Percentiles rank a stretch among this genome's conserved stretches.
Evolutionary conservation across 768 basidiomycete species (phyloP).

Genomic region (Trametes sanguinea): DNA sequence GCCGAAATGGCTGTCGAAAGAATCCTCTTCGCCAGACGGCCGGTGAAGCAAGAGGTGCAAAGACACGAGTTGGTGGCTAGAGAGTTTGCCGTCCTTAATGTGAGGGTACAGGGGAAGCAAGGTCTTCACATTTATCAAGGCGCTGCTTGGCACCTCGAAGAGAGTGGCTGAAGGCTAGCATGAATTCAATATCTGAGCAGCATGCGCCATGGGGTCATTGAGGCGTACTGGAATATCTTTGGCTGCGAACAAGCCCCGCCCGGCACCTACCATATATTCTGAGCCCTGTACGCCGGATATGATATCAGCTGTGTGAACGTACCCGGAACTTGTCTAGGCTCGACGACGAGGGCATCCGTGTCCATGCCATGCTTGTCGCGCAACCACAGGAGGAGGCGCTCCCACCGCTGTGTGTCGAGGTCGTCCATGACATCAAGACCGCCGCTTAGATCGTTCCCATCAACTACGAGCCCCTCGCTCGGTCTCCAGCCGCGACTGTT

Average conservation of each 20-base stretch:
- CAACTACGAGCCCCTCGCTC: slow-evolving; percentile 2
- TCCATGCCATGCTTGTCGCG: slow-evolving; percentile 30
- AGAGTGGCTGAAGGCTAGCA: slow-evolving; percentile 54
- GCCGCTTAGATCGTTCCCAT: slow-evolving; percentile 8
- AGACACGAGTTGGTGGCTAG: slow-evolving; percentile 75
- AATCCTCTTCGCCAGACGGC: slow-evolving; percentile 44
- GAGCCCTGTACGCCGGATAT: not conserved
- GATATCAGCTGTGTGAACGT: slow-evolving; percentile 8
- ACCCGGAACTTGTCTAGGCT: slow-evolving; percentile 57
- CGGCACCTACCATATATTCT: slow-evolving; percentile 47
- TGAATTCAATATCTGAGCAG: slow-evolving; percentile 19
- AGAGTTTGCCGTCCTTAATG: slow-evolving; percentile 36
- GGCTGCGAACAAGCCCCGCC: slow-evolving; percentile 68
- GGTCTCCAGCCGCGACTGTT: not conserved
- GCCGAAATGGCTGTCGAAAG: slow-evolving; percentile 58
- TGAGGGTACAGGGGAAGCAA: slow-evolving; percentile 60
- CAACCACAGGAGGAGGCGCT: slow-evolving; percentile 29
- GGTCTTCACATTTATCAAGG: slow-evolving; percentile 74
- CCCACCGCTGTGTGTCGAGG: slow-evolving; percentile 26
- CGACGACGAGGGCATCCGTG: slow-evolving; percentile 48
- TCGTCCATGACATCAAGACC: slow-evolving; percentile 16
- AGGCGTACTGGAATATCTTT: slow-evolving; percentile 44
- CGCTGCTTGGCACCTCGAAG: slow-evolving; percentile 68
- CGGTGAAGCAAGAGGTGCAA: slow-evolving; percentile 77
- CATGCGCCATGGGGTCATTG: not conserved